Evolutionary conservation across 352 stramenopile genomes (phyloP), one percentile per base, ranked within the genome.

Genomic region (Pythium grandisporangium): DNA sequence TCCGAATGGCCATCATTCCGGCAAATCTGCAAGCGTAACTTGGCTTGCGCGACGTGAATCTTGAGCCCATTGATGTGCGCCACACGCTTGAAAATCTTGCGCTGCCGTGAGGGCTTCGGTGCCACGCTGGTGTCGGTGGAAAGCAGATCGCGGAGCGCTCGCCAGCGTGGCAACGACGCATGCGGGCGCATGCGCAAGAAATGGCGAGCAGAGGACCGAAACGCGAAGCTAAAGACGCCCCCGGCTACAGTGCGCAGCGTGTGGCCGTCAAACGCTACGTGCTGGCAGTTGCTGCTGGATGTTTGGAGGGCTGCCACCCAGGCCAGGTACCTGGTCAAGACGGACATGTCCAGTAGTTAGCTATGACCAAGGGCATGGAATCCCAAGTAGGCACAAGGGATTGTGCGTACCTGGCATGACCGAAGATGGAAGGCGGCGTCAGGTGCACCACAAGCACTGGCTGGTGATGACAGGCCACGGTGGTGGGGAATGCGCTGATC

Each of bases 401-500:
- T 8, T 8, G 14, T 14, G 27, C 14, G 23, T 34, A 53, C 38
- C 30, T 17, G 12, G n/a, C 6, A 14, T 43, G 13, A 19, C 36
- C 19, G 14, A 51, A 7, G 19, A 57, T 37, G 4, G 0, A 8
- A 5, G 45, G 8, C 7, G 64, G 62, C 1, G 69, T 70, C 10
- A 87, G 66, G 37, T 87, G 74, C 12, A 80, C 63, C 10, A 84
- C 51, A 2, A 87, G 50, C 4, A 46, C 59, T 19, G 74, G 71
- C 2, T 39, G 40, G 32, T 87, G 74, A 37, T 38, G 17, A 14
- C 30, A 37, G 40, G n/a, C n/a, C n/a, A n/a, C n/a, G n/a, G 34
- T 20, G 30, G n/a, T 5, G 39, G 38, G 24, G 64, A 80, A 10
- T 40, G 27, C 46, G 3, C 5, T 20, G 10, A 40, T 26, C 14